Conservation (phyloP, 768 basidiomycete genomes). For the Rhodotorula graminis region DNA sequence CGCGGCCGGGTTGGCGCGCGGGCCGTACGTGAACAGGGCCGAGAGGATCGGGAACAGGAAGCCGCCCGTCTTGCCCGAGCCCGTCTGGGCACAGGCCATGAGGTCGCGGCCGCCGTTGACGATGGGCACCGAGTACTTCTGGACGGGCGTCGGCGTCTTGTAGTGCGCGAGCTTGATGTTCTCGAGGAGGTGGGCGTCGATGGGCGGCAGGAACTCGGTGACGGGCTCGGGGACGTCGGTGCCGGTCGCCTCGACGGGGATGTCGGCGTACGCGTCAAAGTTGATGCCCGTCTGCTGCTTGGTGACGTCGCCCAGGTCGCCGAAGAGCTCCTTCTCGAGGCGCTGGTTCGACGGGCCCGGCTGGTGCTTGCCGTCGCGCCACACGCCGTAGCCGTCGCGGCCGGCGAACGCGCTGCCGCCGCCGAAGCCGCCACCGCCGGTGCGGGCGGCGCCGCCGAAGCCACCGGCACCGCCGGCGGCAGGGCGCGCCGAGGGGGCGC, state of each 20-base stretch:
- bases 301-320: slow-evolving; percentile 74
- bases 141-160: slow-evolving; percentile 92
- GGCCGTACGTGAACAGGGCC: slow-evolving; percentile 79
- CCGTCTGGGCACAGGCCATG: slow-evolving; percentile 97
- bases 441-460: background rate
- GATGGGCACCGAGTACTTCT: slow-evolving; percentile 99
- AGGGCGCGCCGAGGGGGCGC: slow-evolving; percentile 14
- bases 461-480: background rate
- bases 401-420: slow-evolving; percentile 42
- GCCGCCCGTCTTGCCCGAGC: slow-evolving; percentile 98
- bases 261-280: slow-evolving; percentile 99
- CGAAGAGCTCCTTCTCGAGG: slow-evolving; percentile 93
- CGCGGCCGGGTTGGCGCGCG: slow-evolving; percentile 61
- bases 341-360: slow-evolving; percentile 77
- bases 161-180: slow-evolving; percentile 92
- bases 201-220: slow-evolving; percentile 74
- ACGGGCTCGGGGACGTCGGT: slow-evolving; percentile 95
- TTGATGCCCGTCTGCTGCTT: slow-evolving; percentile 97
- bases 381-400: slow-evolving; percentile 58
- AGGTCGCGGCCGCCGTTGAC: slow-evolving; percentile 66
- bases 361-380: slow-evolving; percentile 85
- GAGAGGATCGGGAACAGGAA: slow-evolving; percentile 99
- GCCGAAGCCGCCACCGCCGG: background rate
- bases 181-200: slow-evolving; percentile 88
- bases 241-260: slow-evolving; percentile 97